A percentile compares a stretch with the other conserved stretches of the same genome.
These are phyloP conservation scores for Styphnolobium japonicum DNA, from an alignment of 306 rosid genomes.

Conservation along the genomic window DNA sequence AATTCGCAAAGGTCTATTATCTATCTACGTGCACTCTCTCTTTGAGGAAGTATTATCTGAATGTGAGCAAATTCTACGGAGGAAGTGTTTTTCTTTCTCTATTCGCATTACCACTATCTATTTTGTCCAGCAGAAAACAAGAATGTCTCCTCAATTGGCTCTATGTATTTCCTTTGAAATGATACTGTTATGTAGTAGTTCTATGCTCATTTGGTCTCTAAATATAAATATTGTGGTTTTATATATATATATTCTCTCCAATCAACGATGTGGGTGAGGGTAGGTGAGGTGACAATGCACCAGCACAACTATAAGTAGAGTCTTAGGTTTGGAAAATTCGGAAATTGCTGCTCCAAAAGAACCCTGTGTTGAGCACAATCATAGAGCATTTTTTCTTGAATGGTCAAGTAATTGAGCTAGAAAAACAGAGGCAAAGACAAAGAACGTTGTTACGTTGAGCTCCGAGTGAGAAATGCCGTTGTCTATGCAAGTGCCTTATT, in stretches of 20 bases:
- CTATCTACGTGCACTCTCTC: too few relatives aligned
- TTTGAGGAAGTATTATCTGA: too few relatives aligned
- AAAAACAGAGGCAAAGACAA: slow-evolving; percentile 26
- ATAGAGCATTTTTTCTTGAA: neutral
- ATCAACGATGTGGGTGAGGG: slow-evolving; percentile 5
- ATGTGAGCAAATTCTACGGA: too few relatives aligned
- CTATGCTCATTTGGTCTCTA: neutral
- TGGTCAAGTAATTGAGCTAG: neutral
- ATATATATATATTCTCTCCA: neutral
- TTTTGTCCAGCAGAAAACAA: too few relatives aligned
- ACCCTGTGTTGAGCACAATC: neutral
- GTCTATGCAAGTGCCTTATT: slow-evolving; percentile 43
- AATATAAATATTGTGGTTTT: neutral
- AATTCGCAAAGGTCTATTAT: too few relatives aligned
- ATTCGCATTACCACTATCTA: too few relatives aligned
- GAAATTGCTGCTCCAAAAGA: neutral
- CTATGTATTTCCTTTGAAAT: neutral
- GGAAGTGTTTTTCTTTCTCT: too few relatives aligned
- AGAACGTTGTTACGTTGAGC: slow-evolving; percentile 21
- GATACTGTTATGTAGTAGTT: neutral
- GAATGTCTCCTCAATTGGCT: neutral
- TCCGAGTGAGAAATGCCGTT: slow-evolving; percentile 5
- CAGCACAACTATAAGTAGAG: neutral
- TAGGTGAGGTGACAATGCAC: slow-evolving; percentile 27
- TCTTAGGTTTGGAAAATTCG: neutral